A percentile compares a stretch with the other conserved stretches of the same genome.
These are phyloP conservation scores for Filobasidium wieringae DNA, from an alignment of 768 basidiomycete genomes.

Conservation along the genomic window DNA sequence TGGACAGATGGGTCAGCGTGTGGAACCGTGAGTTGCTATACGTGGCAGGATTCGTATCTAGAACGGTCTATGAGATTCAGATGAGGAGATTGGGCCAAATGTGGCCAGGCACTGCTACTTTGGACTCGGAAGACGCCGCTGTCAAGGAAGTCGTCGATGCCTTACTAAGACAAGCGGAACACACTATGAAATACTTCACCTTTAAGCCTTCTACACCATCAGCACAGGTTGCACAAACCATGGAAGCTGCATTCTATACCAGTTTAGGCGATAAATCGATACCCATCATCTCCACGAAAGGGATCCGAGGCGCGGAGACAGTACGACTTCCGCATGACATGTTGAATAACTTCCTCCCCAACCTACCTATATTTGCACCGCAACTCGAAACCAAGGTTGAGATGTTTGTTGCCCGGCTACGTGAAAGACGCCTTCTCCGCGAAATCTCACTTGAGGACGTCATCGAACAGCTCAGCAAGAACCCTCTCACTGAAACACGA, in stretches of 20 bases:
- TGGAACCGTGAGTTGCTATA: constrained; percentile 87
- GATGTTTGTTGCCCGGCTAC: constrained; percentile 54
- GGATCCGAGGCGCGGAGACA: constrained; percentile 54
- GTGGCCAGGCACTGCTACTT: constrained; percentile 46
- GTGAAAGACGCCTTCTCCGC: constrained; percentile 54
- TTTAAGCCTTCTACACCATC: constrained; percentile 82
- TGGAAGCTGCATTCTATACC: constrained; percentile 68
- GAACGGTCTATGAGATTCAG: constrained; percentile 76
- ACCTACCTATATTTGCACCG: constrained; percentile 61
- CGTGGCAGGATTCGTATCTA: constrained; percentile 68
- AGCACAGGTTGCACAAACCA: constrained; percentile 54
- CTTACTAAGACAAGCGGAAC: constrained; percentile 54
- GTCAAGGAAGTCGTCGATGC: constrained; percentile 12
- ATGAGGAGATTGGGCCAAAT: constrained; percentile 50
- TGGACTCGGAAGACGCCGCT: constrained; percentile 5
- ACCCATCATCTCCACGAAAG: constrained; percentile 62
- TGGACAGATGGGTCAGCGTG: constrained; percentile 53
- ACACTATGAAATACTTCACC: constrained; percentile 78
- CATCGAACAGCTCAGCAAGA: constrained; percentile 56
- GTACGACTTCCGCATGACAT: constrained; percentile 63
- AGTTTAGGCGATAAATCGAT: constrained; percentile 48
- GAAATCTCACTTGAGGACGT: constrained; percentile 73
- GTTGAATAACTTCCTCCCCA: constrained; percentile 62
- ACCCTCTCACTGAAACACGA: constrained; percentile 61
- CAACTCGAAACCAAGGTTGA: constrained; percentile 38